Base-by-base conservation (phyloP, 2,329 filamentous ascomycete species). In the Penicillium sp. region DNA sequence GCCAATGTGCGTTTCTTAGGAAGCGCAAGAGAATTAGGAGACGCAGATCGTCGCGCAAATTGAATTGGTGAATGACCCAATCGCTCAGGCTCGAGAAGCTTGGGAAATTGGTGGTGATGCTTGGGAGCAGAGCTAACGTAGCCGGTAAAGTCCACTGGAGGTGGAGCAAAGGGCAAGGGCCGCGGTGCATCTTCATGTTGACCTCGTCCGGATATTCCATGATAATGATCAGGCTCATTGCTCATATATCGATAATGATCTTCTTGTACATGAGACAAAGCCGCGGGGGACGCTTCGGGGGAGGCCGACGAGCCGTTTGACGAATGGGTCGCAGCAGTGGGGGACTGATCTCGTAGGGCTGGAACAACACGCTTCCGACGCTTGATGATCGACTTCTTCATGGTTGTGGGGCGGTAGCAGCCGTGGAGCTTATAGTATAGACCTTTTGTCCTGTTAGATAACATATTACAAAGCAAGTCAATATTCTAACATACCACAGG, bases 321-420 rank as follows among this genome's bases (percentile, higher is more conserved):
- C 11, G 75, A 76, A n/a, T 74, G 71, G 22, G 74, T 72, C 10
- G 70, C 68, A 16, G 66, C 73, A 29, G 69, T 74, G 13, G 75
- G 74, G 47, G 79, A 79, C 52, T 77, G 74, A 55, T 80, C 80
- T 54, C 79, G 75, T 26, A 85, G 79, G 19, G 90, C 91, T 19
- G 93, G 93, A 44, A 98, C 93, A 6, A 98, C 92, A 57, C 95
- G 88, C 81, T 98, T 98, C 59, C 95, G 84, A 60, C 95, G 86
- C 76, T 99, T 98, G 74, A 99, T 99, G 26, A 96, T 90, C 3
- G 91, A 90, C 75, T 97, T 98, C 76, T 98, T 99, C 95, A 99
- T 98, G n/a, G 91, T 91, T 5, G 95, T 91, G 0, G 95, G 95
- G 43, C 95, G 85, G 74, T 97, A 93, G 29, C 92, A 87, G 54